Evolutionary conservation across 371 early-diverging fungal species (phyloP), one percentile per base, ranked within the genome.

Genomic region (Zychaea mexicana): DNA sequence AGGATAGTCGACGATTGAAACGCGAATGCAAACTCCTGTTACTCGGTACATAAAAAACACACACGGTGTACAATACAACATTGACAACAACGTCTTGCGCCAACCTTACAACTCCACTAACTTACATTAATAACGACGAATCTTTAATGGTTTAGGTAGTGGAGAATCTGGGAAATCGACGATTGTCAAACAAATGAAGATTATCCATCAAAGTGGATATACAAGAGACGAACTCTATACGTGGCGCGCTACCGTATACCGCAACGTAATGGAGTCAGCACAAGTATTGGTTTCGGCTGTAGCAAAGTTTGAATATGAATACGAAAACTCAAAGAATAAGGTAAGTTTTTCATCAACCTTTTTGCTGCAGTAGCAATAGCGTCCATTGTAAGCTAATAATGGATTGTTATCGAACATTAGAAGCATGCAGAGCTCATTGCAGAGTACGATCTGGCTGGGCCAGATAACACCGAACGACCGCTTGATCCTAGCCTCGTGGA

Each of bases 101-200:
- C 3, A 28, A 28, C 24, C 33, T 21, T 17, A 22, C 42, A 32
- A 10, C 26, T 8, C 7, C 59, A 19, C 27, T n/a, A n/a, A n/a
- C n/a, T 4, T 42, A 32, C 24, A 27, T 5, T 31, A 60, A 46
- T 27, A 12, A 27, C 19, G 22, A 2, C 36, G 15, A 28, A 12
- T 52, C 19, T 52, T 22, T n/a, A n/a, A n/a, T n/a, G 9, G 13
- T 27, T 10, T 60, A 89, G 92, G 95, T 27, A 90, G 90, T 73
- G 94, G 94, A 60, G 96, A 95, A 76, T 92, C 93, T 26, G 96
- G 96, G 57, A 94, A 94, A 73, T 90, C 92, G 57, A 96, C 96
- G 49, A 90, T 96, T 72, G 87, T 95, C 32, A 96, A 96, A 58
- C 95, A 96, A 79, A 94, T 96, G 94, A 94, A 93, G 69, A 90